Evolutionary conservation across 495 filamentous ascomycete species (phyloP), one percentile per base, ranked within the genome.

Genomic region (Acidomyces sp.): DNA sequence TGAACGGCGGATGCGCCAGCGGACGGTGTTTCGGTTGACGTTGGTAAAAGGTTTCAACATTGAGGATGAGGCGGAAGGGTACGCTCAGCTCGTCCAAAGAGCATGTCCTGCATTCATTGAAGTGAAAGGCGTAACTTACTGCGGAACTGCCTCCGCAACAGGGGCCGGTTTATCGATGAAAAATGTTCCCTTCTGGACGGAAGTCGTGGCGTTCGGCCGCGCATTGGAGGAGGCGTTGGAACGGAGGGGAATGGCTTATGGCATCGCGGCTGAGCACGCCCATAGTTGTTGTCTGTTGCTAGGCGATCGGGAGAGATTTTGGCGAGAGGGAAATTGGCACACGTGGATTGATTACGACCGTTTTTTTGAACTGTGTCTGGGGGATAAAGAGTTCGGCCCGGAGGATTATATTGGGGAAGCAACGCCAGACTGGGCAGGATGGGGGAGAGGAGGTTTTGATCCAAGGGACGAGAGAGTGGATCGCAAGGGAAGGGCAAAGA

Each of bases 1-100:
- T 22, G 80, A 82, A 58, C 80, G 79, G 55, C 70, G 88, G 15
- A 77, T 79, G 62, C 61, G 69, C 35, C 88, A 94, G 51, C 78
- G 88, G 15, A 96, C 88, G 22, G 88, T 96, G 3, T 96, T 94
- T 70, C 80, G 88, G 5, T 70, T 96, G 5, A 96, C 88, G 1
- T 75, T 96, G 3, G 88, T 96, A 51, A 94, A 95, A 63, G 79
- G 82, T 1, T 96, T 96, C 68, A 96, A 96, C 55, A 72, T 96
- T 49, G 88, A 93, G 12, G 85, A 93, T 41, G 88, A 94, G 60
- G 84, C 78, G 1, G 69, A 78, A 43, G 88, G 90, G 2, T 96
- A 96, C 57, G 88, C 88, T 0, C 75, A 86, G 54, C 72, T 96
- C 9, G 80, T 95, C 17, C 80, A 84, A 54, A 69, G 72, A 43